Evolutionary conservation across 805 yeast species (phyloP).

Genomic region (Candida boleticola): DNA sequence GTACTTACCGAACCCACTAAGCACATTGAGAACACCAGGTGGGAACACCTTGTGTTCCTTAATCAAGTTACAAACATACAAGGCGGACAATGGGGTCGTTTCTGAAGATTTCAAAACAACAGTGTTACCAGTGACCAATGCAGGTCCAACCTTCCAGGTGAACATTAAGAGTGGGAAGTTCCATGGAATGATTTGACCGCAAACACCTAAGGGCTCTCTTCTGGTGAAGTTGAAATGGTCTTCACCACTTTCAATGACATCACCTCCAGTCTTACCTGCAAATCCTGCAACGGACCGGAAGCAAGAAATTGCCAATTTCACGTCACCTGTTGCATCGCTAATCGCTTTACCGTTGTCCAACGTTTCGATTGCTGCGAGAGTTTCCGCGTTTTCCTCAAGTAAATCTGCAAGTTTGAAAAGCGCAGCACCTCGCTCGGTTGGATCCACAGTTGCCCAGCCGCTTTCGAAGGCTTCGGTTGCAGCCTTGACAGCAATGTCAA

Average conservation of each 20-base stretch:
- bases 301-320: constrained; percentile 63
- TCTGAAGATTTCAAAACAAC: constrained; percentile 89
- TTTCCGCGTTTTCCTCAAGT: constrained; percentile 67
- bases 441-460: constrained; percentile 67
- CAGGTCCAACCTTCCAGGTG: constrained; percentile 94
- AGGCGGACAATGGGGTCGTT: constrained; percentile 86
- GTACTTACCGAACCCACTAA: constrained; percentile 82
- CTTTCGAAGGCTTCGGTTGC: constrained; percentile 75
- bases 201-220: constrained; percentile 91
- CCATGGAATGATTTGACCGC: constrained; percentile 97
- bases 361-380: constrained; percentile 77
- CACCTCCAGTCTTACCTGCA: constrained; percentile 84
- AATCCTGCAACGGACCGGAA: constrained; percentile 86
- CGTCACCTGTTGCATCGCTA: constrained; percentile 68
- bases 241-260: constrained; percentile 69
- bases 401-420: constrained; percentile 73
- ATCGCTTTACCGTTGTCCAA: constrained; percentile 87
- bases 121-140: constrained; percentile 86
- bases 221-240: constrained; percentile 74
- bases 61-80: constrained; percentile 65
- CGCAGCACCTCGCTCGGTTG: constrained; percentile 61
- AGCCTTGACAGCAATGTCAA: constrained; percentile 81
- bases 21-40: constrained; percentile 83
- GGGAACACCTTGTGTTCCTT: constrained; percentile 81
- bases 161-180: constrained; percentile 93